phyloP scores from a whole-genome alignment of 2,329 filamentous ascomycete species.

The Colletotrichum trifolii region DNA sequence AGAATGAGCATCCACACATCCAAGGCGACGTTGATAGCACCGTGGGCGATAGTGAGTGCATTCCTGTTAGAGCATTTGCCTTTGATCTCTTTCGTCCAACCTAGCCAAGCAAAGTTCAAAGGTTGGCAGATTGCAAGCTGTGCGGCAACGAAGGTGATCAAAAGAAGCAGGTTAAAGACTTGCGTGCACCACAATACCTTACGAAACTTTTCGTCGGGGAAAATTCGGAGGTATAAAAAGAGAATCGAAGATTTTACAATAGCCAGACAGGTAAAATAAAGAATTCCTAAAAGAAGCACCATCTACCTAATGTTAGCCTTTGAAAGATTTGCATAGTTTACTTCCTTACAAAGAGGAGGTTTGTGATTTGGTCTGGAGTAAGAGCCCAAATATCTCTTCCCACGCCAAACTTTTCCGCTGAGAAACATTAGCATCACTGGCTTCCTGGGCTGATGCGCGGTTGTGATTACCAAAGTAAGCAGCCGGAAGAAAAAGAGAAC shows the following conservation, averaged over 20 bases:
- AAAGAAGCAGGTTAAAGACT: slow-evolving; percentile 10
- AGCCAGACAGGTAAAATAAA: slow-evolving; percentile 47
- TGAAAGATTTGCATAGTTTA: background rate
- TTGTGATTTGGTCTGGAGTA: slow-evolving; percentile 42
- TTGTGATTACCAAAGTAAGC: slow-evolving; percentile 7
- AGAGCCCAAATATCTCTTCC: slow-evolving; percentile 41
- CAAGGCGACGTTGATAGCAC: slow-evolving; percentile 55
- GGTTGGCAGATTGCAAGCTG: slow-evolving; percentile 54
- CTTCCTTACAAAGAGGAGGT: slow-evolving; percentile 13
- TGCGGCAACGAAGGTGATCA: slow-evolving; percentile 45
- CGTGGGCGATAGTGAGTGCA: slow-evolving; percentile 51
- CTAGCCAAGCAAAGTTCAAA: slow-evolving; percentile 56
- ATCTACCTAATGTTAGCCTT: slow-evolving; percentile 31
- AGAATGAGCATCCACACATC: slow-evolving; percentile 56
- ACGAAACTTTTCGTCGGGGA: slow-evolving; percentile 43
- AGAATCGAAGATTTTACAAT: slow-evolving; percentile 50
- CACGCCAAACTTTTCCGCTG: slow-evolving; percentile 7
- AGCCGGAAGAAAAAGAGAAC: slow-evolving; percentile 11
- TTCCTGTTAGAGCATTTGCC: slow-evolving; percentile 51
- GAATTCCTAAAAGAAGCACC: slow-evolving; percentile 48
- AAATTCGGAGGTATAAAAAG: slow-evolving; percentile 50
- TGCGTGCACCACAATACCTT: slow-evolving; percentile 39
- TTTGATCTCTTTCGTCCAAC: slow-evolving; percentile 40
- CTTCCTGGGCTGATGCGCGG: no score
- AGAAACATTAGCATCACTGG: background rate